Percentiles rank a stretch among this genome's conserved stretches.
Conservation (phyloP, 768 basidiomycete species). For the Psilocybe tampanensis region DNA sequence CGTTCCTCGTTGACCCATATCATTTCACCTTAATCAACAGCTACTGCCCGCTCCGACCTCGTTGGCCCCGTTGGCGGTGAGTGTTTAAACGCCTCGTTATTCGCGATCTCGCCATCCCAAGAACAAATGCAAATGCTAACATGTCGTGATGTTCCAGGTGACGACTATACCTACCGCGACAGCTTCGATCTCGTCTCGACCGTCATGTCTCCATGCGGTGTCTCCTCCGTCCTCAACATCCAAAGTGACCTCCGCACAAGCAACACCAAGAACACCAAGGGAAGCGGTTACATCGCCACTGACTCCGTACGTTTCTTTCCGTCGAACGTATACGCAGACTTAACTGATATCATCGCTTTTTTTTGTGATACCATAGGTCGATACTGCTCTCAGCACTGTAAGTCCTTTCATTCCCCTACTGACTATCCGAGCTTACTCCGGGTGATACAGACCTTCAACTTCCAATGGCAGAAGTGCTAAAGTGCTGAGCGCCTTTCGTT, state of each 20-base stretch:
- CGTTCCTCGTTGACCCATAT: not conserved
- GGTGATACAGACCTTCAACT: conserved; percentile 7
- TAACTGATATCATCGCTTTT: not conserved
- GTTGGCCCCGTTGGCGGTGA: conserved; percentile 22
- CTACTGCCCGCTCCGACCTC: conserved; percentile 24
- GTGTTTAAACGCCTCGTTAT: not conserved
- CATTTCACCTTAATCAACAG: conserved; percentile 1
- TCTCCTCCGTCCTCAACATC: conserved; percentile 23
- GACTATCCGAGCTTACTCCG: not conserved
- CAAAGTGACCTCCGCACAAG: conserved; percentile 24
- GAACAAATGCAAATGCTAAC: not conserved
- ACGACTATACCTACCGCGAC: conserved; percentile 26
- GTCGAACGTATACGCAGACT: not conserved
- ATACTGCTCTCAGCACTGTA: conserved; percentile 15
- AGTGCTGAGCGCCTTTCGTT: not conserved
- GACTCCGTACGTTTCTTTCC: conserved; percentile 20
- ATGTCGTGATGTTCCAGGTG: conserved; percentile 12
- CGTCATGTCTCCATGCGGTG: conserved; percentile 24
- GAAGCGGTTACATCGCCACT: conserved; percentile 25
- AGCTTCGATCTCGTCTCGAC: conserved; percentile 26
- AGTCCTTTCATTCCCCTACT: not conserved
- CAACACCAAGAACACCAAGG: conserved; percentile 23
- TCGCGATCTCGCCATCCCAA: not conserved
- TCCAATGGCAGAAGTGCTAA: conserved; percentile 8
- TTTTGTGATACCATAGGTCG: conserved; percentile 9